Evolutionary conservation across 106 monocot genomes (phyloP).

Genomic region (Xerophyta viscosa): DNA sequence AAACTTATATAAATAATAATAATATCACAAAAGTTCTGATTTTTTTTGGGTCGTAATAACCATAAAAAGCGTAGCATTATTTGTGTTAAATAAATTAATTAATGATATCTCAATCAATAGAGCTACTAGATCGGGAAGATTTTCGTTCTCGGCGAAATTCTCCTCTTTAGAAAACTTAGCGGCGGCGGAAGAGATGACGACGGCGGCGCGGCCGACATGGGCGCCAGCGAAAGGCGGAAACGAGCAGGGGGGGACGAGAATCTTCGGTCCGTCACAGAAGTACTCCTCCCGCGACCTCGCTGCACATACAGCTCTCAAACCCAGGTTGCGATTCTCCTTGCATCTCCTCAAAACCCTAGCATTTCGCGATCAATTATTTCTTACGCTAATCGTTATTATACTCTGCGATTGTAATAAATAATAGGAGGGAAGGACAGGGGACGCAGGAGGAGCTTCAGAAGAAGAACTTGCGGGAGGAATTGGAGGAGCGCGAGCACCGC

Average conservation of each 20-base stretch:
- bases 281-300: conserved; percentile 92
- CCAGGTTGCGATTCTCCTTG: conserved; percentile 59
- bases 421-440: conserved; percentile 91
- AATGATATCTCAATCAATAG: too few species aligned
- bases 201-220: conserved; percentile 93
- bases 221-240: conserved; percentile 97
- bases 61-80: too few species aligned
- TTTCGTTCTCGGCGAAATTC: too few species aligned
- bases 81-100: too few species aligned
- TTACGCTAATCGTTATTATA: too few species aligned
- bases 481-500: conserved; percentile 85
- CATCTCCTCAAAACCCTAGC: neutral
- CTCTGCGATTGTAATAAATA: too few species aligned
- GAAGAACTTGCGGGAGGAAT: conserved; percentile 78
- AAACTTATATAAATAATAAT: too few species aligned
- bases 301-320: conserved; percentile 85
- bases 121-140: too few species aligned
- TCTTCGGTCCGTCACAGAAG: conserved; percentile 95
- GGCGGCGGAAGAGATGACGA: conserved; percentile 18
- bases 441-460: conserved; percentile 90
- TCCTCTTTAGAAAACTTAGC: neutral
- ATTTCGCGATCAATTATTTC: too few species aligned
- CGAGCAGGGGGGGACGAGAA: conserved; percentile 95
- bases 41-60: too few species aligned
- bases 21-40: too few species aligned